Evolutionary conservation across 768 basidiomycete species (phyloP).

Genomic region (Cyclocybe aegerita): DNA sequence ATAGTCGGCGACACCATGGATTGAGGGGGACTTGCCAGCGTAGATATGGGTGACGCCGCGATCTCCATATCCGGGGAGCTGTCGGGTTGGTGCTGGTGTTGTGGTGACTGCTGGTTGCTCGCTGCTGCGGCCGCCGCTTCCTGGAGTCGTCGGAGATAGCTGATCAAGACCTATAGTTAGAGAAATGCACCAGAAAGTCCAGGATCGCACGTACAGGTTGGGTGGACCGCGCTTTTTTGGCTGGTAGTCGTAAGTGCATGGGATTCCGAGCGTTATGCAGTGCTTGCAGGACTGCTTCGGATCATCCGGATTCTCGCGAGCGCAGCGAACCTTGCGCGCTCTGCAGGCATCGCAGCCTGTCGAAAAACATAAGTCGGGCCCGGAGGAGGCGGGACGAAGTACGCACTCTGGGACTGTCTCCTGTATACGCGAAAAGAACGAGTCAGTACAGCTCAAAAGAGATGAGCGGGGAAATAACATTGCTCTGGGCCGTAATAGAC

Average conservation of each 20-base stretch:
- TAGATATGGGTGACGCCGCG: slow-evolving; percentile 45
- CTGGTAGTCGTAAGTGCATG: slow-evolving; percentile 90
- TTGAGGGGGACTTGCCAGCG: slow-evolving; percentile 49
- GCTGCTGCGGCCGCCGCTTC: slow-evolving; percentile 70
- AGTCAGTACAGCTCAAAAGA: slow-evolving; percentile 29
- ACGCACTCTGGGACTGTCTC: slow-evolving; percentile 84
- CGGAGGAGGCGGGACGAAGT: not conserved
- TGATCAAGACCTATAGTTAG: slow-evolving; percentile 25
- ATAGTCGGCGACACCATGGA: slow-evolving; percentile 45
- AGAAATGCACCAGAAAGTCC: not conserved
- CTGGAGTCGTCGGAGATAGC: slow-evolving; percentile 78
- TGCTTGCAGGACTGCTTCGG: slow-evolving; percentile 83
- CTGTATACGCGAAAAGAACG: slow-evolving; percentile 36
- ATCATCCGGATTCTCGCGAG: slow-evolving; percentile 76
- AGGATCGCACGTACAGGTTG: slow-evolving; percentile 61
- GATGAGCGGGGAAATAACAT: slow-evolving; percentile 38
- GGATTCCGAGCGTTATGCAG: slow-evolving; percentile 77
- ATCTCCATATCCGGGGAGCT: slow-evolving; percentile 35
- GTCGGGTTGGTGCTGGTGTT: slow-evolving; percentile 26
- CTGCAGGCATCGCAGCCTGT: slow-evolving; percentile 85
- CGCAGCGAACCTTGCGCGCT: slow-evolving; percentile 84
- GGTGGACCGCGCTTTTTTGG: slow-evolving; percentile 94
- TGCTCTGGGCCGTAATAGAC: slow-evolving; percentile 21
- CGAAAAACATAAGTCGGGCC: slow-evolving; percentile 15
- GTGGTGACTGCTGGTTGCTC: slow-evolving; percentile 23